Base-by-base conservation (phyloP, 1,139 yeast genomes). In the Debaryomyces psychrophilus region DNA sequence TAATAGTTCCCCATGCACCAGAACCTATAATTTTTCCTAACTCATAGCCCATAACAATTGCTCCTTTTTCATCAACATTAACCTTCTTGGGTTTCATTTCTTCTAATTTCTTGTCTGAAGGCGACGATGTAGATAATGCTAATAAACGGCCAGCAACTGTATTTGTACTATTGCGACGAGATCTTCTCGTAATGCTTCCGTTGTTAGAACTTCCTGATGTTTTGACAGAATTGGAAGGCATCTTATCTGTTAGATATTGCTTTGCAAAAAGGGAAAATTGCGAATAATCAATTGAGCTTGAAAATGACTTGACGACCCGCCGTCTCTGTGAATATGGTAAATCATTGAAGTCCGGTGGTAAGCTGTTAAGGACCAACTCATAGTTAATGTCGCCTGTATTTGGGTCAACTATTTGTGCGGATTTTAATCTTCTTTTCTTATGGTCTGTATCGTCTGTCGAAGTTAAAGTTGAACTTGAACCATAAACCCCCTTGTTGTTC, bases 1-100 rank as follows among this genome's bases (percentile, higher is more conserved):
- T 71, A n/a, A 92, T 87, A 28, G 87, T 80, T 3, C 96, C 95
- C 87, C 95, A 90, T 0, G 97, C 96, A 8, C 98, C 98, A 60
- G 81, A 82, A 0, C 97, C 97, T 52, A 90, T 84, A n/a, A 86
- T 79, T 54, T 82, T 83, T 0, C 96, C 96, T 35, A 87, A 60
- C 35, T 70, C 78, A 66, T 84, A 82, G 8, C 77, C 81, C 70
- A 85, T 58, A 0, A 86, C 79, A 8, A 73, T 57, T 5, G 85
- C 82, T 0, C 90, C 92, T 50, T 76, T 75, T 51, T 83, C 87
- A 56, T 83, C 87, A 1, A 72, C 72, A 53, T 75, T 72, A 15
- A 51, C 53, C 45, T 73, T 73, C n/a, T 33, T 33, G 17, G 61
- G 68, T 31, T 57, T 54, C 25, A 43, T 33, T 29, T 59, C 62